These are phyloP conservation scores for Calonectria ilicicola DNA, from an alignment of 2,329 filamentous ascomycete genomes.

Conservation along the genomic window DNA sequence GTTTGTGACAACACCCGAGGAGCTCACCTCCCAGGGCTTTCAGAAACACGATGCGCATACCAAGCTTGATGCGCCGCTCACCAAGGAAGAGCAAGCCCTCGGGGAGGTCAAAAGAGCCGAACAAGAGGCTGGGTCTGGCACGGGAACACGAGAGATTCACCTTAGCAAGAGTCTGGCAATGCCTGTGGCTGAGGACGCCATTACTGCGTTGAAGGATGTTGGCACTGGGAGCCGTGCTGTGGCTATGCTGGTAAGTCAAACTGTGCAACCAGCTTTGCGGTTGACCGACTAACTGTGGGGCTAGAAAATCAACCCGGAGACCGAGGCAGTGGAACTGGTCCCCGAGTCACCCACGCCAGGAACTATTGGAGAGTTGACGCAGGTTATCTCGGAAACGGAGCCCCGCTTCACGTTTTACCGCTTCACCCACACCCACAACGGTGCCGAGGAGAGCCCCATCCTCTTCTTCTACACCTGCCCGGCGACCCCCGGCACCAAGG, in stretches of 20 bases:
- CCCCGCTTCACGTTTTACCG: conserved; percentile 85
- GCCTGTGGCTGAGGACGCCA: conserved; percentile 72
- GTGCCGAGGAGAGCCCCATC: conserved; percentile 66
- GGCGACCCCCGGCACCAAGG: conserved; percentile 70
- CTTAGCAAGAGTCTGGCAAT: conserved; percentile 68
- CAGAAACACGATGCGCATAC: conserved; percentile 77
- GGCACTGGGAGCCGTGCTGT: conserved; percentile 63
- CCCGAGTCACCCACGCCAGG: conserved; percentile 62
- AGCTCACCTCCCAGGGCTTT: conserved; percentile 79
- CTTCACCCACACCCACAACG: conserved; percentile 69
- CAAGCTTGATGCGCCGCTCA: conserved; percentile 75
- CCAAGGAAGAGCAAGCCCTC: conserved; percentile 80
- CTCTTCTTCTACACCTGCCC: conserved; percentile 90
- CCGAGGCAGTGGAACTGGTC: conserved; percentile 77
- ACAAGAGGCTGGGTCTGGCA: conserved; percentile 78
- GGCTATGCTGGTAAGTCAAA: conserved; percentile 72
- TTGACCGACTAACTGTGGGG: conserved; percentile 15
- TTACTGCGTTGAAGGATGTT: conserved; percentile 72
- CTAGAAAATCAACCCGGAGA: conserved; percentile 78
- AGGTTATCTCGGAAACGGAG: conserved; percentile 73
- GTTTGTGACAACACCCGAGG: conserved; percentile 76
- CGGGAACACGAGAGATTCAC: conserved; percentile 68
- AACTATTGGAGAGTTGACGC: conserved; percentile 68
- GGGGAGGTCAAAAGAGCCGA: conserved; percentile 81
- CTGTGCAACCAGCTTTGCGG: neutral